Evolutionary conservation across 352 stramenopile species (phyloP).

Genomic region (Phytophthora kernoviae): DNA sequence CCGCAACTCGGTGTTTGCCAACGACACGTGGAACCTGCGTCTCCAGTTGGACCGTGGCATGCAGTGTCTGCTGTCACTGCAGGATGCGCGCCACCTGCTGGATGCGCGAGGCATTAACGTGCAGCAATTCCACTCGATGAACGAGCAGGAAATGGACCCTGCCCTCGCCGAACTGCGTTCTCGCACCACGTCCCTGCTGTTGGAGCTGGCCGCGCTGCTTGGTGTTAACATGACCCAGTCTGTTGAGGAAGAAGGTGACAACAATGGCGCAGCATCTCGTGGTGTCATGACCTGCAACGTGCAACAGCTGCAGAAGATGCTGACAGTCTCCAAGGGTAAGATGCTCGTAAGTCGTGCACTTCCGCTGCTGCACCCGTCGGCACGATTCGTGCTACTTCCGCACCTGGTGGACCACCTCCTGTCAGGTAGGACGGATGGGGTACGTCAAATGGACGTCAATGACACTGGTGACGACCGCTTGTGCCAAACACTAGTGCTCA

Average conservation of each 20-base stretch:
- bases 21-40: conserved; percentile 74
- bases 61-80: conserved; percentile 77
- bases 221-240: conserved; percentile 48
- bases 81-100: conserved; percentile 82
- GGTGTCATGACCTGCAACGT: conserved; percentile 53
- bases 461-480: conserved; percentile 63
- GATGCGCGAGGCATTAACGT: conserved; percentile 86
- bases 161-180: conserved; percentile 68
- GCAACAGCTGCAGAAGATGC: conserved; percentile 58
- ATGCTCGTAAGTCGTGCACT: conserved; percentile 77
- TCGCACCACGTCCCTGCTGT: conserved; percentile 68
- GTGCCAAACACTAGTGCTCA: conserved; percentile 82
- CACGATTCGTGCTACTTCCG: conserved; percentile 77
- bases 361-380: conserved; percentile 78
- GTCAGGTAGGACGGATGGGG: conserved; percentile 41
- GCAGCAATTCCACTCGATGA: conserved; percentile 86
- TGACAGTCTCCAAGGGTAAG: conserved; percentile 72
- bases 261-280: conserved; percentile 10
- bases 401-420: conserved; percentile 71
- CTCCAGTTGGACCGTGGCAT: conserved; percentile 76
- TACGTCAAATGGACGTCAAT: conserved; percentile 32
- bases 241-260: conserved; percentile 11
- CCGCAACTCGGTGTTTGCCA: conserved; percentile 71
- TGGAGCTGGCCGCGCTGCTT: conserved; percentile 69
- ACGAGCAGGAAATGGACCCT: conserved; percentile 70